Evolutionary conservation across 148 eudicot genomes (phyloP), one percentile per base, ranked within the genome.

Genomic region (Pharnaceum exiguum): DNA sequence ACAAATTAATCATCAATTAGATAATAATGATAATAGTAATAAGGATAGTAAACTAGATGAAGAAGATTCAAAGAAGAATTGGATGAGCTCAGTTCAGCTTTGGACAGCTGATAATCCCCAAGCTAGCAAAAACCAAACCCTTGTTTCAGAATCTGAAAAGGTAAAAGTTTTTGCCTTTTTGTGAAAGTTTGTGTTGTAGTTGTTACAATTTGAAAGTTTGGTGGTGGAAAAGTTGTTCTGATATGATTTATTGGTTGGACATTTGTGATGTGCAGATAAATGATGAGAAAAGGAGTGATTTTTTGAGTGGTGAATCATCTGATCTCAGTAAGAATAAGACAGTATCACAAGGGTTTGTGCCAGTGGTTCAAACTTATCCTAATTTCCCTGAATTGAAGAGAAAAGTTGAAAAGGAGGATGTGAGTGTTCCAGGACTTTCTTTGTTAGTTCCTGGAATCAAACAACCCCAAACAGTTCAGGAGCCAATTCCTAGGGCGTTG

Each of bases 1-100:
- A 6, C 54, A 67, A 28, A 47, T 24, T 15, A 60, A 10, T n/a
- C n/a, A n/a, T n/a, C n/a, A n/a, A n/a, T n/a, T n/a, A n/a, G n/a
- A n/a, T 32, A 23, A 13, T 48, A 32, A 37, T 15, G n/a, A 26
- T 23, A 23, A 10, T 4, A 33, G 12, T 37, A 37, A 47, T 11
- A 57, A 66, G 33, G 42, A n/a, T n/a, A n/a, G n/a, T n/a, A n/a
- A n/a, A n/a, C n/a, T 1, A 5, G 49, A 36, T 21, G 75, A 60
- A 6, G 68, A 68, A 5, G 60, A 68, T 7, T 80, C 67, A 25
- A 89, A 83, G 69, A 79, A 46, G 77, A 72, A 77, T 58, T 86
- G 97, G 97, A 50, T 86, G 96, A 85, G 89, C 59, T 82, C 94
- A 13, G 85, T 77, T 59, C 97, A 86, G 71, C 78, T 89, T 7